phyloP scores from a whole-genome alignment of 2,329 filamentous ascomycete genomes.

The Hortaea sp. region DNA sequence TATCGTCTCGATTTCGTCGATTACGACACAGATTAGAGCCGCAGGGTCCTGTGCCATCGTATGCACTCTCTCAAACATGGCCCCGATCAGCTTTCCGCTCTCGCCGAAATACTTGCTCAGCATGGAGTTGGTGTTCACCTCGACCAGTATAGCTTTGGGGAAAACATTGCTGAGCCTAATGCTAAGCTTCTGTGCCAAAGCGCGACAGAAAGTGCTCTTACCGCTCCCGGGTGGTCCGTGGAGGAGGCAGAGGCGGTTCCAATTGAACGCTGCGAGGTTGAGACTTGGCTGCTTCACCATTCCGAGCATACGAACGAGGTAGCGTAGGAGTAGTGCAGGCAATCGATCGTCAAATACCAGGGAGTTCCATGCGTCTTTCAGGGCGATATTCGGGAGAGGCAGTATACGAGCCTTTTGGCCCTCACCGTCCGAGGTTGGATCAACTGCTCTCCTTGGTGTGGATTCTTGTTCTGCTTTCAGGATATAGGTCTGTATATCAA shows the following conservation, averaged over 20 bases:
- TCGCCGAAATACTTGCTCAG: slow-evolving; percentile 41
- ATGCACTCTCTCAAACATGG: not conserved
- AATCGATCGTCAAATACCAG: slow-evolving; percentile 36
- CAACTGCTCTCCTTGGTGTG: slow-evolving; percentile 13
- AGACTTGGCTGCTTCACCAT: slow-evolving; percentile 27
- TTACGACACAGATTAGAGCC: slow-evolving; percentile 35
- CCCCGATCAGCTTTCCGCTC: slow-evolving; percentile 33
- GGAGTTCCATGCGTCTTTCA: slow-evolving; percentile 37
- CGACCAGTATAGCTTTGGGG: slow-evolving; percentile 27
- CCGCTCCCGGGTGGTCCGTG: slow-evolving; percentile 36
- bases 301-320: slow-evolving; percentile 26
- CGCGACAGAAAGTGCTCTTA: slow-evolving; percentile 36
- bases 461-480: slow-evolving; percentile 22
- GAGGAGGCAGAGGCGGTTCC: slow-evolving; percentile 36
- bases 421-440: slow-evolving; percentile 15
- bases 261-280: slow-evolving; percentile 31
- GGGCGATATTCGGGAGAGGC: slow-evolving; percentile 27
- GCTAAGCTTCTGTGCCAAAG: slow-evolving; percentile 41
- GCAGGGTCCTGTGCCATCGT: slow-evolving; percentile 27
- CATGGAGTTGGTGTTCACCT: slow-evolving; percentile 37
- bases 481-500: slow-evolving; percentile 35
- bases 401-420: slow-evolving; percentile 25
- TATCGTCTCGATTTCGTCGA: slow-evolving; percentile 43
- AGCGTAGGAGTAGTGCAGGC: slow-evolving; percentile 30
- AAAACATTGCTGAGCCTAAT: slow-evolving; percentile 34